These are phyloP conservation scores for Candida nitratophila DNA, from an alignment of 805 yeast genomes.

Conservation along the genomic window DNA sequence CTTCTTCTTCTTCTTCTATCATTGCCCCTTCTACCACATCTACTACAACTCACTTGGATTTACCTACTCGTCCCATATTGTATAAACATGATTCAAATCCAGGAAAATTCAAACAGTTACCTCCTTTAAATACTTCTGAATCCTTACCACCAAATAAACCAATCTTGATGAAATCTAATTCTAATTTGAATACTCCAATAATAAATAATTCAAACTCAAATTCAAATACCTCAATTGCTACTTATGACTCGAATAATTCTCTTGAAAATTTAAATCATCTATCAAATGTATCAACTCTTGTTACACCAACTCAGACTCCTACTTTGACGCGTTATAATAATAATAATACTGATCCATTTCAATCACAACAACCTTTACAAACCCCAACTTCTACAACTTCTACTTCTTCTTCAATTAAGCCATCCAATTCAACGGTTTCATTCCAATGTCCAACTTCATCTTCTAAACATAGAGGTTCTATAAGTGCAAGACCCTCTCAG, in stretches of 20 bases:
- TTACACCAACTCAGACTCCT: neutral
- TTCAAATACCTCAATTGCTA: neutral
- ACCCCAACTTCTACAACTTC: neutral
- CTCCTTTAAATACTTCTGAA: conserved; percentile 10
- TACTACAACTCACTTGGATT: neutral
- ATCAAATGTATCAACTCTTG: neutral
- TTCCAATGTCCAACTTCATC: conserved; percentile 38
- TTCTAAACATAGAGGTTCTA: conserved; percentile 47
- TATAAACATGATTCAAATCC: neutral
- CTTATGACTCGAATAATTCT: neutral
- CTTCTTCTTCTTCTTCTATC: too few species aligned
- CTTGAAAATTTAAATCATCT: neutral
- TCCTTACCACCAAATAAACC: neutral
- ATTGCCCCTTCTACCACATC: neutral
- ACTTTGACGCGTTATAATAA: neutral
- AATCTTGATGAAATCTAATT: neutral
- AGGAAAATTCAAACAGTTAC: conserved; percentile 12
- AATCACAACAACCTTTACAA: too few species aligned
- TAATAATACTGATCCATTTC: neutral
- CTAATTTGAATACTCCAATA: neutral
- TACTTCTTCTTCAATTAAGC: conserved; percentile 10
- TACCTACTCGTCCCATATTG: neutral
- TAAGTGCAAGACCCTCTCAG: conserved; percentile 44
- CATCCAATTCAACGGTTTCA: conserved; percentile 28
- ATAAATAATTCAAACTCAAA: neutral